Base-by-base conservation (phyloP, 441 rosid genomes). In the Raphanus hybrid region DNA sequence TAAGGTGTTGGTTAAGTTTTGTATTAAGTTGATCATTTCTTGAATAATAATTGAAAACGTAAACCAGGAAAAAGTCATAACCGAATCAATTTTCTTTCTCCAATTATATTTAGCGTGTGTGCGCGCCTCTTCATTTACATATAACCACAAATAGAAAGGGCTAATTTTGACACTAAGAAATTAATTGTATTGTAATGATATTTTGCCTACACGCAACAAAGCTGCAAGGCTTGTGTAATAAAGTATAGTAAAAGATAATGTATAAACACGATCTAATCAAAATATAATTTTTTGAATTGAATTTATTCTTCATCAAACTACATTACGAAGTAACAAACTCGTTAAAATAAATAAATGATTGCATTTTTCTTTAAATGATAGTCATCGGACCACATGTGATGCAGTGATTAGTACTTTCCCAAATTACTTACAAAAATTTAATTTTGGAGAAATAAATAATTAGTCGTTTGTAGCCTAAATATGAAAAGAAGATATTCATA, bases 41-140 rank as follows among this genome's bases (percentile, higher is more conserved):
- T 23, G 26, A 23, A 23, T 66, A 71, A 48, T 14, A 48, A 59
- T 54, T 35, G 48, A 61, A 61, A 54, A 54, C 58, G 48, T 58
- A 72, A 59, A 78, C 64, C 9, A 20, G 34, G 81, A 67, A 23
- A 59, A 59, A 73, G 81, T 78, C 65, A 67, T 60, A 60, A 60
- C 18, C 50, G 3, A 35, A 60, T 60, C 59, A 60, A 50, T 23
- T 50, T 72, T 15, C 14, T 34, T 14, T 15, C 58, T 35, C 55
- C 43, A 39, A 18, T 54, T 59, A 14, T 37, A 59, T 67, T 35
- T 67, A 58, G 67, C 73, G 52, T 55, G 15, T 54, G 8, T 15
- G 57, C 18, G 57, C 55, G 57, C 35, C 61, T 73, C 43, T 67
- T 39, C 48, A 72, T 60, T 35, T 73, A 65, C 67, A 65, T 71